A percentile compares a stretch with the other conserved stretches of the same genome.
These are phyloP conservation scores for Arbutus unedo DNA, from an alignment of 148 eudicot genomes.

Conservation along the genomic window DNA sequence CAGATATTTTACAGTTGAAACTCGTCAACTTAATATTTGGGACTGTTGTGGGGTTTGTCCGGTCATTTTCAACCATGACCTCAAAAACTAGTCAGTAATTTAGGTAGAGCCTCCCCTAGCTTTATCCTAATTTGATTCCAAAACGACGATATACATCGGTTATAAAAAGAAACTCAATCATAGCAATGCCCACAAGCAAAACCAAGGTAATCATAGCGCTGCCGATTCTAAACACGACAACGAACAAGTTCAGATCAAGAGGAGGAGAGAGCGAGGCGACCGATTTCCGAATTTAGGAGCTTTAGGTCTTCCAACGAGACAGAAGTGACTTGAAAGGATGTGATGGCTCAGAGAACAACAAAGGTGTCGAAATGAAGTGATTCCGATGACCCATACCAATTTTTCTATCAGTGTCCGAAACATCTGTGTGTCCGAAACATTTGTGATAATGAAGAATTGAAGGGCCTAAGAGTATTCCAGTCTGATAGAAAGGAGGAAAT, in stretches of 20 bases:
- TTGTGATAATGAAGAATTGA: background rate
- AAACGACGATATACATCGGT: too few species aligned
- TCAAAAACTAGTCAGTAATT: too few species aligned
- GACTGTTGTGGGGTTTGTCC: too few species aligned
- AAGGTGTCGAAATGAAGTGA: conserved; percentile 9
- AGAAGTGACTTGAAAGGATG: conserved; percentile 15
- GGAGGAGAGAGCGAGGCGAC: conserved; percentile 23
- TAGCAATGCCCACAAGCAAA: background rate
- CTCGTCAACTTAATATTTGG: too few species aligned
- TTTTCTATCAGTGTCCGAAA: conserved; percentile 14
- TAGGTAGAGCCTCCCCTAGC: too few species aligned
- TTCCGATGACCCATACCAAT: conserved; percentile 13
- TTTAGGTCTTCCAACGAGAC: conserved; percentile 12
- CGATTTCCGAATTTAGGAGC: conserved; percentile 25
- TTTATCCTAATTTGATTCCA: too few species aligned
- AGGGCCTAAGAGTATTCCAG: conserved; percentile 22
- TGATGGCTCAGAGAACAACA: background rate
- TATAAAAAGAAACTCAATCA: too few species aligned
- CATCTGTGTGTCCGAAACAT: conserved; percentile 2
- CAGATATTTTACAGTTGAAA: too few species aligned
- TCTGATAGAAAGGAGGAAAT: conserved; percentile 5
- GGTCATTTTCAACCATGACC: too few species aligned
- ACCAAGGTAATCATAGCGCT: background rate
- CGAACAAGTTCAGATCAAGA: conserved; percentile 20
- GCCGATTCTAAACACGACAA: background rate